Evolutionary conservation across 768 basidiomycete species (phyloP).

Genomic region (Boletellus ananas): DNA sequence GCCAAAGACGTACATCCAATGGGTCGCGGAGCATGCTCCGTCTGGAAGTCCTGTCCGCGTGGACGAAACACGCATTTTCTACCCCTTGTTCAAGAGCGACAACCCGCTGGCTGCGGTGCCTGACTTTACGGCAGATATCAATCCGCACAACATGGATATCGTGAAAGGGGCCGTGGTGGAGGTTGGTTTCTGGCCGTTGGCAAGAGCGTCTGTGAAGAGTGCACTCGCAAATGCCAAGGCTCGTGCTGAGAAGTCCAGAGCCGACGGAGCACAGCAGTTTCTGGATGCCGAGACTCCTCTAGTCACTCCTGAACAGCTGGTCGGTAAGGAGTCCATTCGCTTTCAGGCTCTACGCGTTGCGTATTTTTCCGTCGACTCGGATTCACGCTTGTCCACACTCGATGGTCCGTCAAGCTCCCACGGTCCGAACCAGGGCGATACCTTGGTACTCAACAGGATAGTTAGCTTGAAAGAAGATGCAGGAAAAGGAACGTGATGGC

Average conservation of each 20-base stretch:
- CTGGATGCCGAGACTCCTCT: conserved; percentile 58
- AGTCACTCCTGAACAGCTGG: conserved; percentile 68
- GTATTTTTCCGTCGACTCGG: conserved; percentile 92
- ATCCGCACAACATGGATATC: conserved; percentile 76
- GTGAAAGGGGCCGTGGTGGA: conserved; percentile 82
- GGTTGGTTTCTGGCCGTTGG: conserved; percentile 82
- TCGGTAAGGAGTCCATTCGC: conserved; percentile 88
- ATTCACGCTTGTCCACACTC: conserved; percentile 64
- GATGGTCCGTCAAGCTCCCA: conserved; percentile 45
- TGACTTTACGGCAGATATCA: conserved; percentile 81
- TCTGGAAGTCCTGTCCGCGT: conserved; percentile 80
- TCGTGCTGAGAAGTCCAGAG: conserved; percentile 59
- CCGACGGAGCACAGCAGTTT: conserved; percentile 34
- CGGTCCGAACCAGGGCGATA: conserved; percentile 63
- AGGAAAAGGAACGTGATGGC: conserved; percentile 50
- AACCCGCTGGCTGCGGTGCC: conserved; percentile 66
- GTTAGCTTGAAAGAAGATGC: conserved; percentile 94
- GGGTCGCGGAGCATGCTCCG: conserved; percentile 83
- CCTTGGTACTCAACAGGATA: conserved; percentile 83
- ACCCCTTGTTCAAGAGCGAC: conserved; percentile 91
- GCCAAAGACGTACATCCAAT: conserved; percentile 93
- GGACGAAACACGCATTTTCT: conserved; percentile 90
- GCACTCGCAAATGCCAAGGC: conserved; percentile 63
- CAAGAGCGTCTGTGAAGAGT: conserved; percentile 59
- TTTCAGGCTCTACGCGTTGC: conserved; percentile 97